Conservation (phyloP, 371 early-diverging fungal species). For the Neoconidiobolus thromboides region DNA sequence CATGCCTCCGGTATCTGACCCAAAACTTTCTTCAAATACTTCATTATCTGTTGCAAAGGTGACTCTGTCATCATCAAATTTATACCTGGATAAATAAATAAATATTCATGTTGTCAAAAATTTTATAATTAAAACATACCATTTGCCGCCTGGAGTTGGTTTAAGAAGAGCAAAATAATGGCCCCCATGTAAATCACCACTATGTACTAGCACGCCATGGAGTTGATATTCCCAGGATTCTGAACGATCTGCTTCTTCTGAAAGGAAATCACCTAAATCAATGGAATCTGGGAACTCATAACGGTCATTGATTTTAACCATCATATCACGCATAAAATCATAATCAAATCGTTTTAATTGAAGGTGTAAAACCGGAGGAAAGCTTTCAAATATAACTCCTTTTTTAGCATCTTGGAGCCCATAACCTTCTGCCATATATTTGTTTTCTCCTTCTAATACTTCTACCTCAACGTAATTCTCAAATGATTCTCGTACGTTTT, state of each 20-base stretch:
- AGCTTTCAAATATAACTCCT: conserved; percentile 81
- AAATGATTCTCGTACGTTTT: conserved; percentile 80
- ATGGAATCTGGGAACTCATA: conserved; percentile 87
- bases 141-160: conserved; percentile 54
- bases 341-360: conserved; percentile 97
- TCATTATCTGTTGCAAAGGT: conserved; percentile 66
- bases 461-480: conserved; percentile 73
- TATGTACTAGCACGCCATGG: conserved; percentile 94
- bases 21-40: conserved; percentile 91
- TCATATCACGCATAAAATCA: conserved; percentile 76
- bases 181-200: conserved; percentile 89
- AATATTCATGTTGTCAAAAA: conserved; percentile 7
- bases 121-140: conserved; percentile 21
- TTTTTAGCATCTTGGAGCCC: conserved; percentile 95
- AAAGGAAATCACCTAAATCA: conserved; percentile 75
- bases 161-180: conserved; percentile 92
- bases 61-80: conserved; percentile 97
- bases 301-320: conserved; percentile 97
- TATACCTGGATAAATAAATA: conserved; percentile 23
- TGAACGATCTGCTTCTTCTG: conserved; percentile 34
- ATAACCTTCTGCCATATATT: conserved; percentile 88
- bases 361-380: conserved; percentile 94
- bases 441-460: conserved; percentile 93
- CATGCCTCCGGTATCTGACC: conserved; percentile 41
- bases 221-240: conserved; percentile 58